Conservation (phyloP, 2,329 filamentous ascomycete genomes). For the Aureobasidium leucospermi region DNA sequence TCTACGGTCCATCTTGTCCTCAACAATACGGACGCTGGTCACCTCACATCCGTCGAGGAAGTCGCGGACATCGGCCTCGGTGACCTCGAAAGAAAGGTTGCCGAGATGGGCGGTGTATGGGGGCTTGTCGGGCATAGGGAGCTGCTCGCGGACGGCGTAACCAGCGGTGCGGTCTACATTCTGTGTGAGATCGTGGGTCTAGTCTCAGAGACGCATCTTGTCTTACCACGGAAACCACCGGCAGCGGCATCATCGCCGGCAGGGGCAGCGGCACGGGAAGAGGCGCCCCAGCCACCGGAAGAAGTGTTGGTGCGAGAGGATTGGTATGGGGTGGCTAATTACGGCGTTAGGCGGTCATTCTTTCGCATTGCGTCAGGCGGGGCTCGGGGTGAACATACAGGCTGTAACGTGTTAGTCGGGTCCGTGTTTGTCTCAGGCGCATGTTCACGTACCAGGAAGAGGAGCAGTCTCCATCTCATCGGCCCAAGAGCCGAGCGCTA, state of each 20-base stretch:
- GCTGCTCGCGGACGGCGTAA: constrained; percentile 56
- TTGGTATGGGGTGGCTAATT: neutral
- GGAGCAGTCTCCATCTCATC: constrained; percentile 77
- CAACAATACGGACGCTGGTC: constrained; percentile 88
- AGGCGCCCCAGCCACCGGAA: constrained; percentile 2
- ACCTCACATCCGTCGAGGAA: constrained; percentile 83
- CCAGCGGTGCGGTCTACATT: constrained; percentile 25
- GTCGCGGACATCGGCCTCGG: constrained; percentile 70
- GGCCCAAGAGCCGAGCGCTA: constrained; percentile 86
- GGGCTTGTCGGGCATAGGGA: constrained; percentile 83
- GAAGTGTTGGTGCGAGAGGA: constrained; percentile 5
- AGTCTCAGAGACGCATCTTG: neutral
- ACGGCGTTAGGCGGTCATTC: neutral
- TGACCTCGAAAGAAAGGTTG: constrained; percentile 93
- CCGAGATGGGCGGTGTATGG: constrained; percentile 94
- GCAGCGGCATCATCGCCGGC: constrained; percentile 3
- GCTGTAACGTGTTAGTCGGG: constrained; percentile 2
- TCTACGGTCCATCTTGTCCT: constrained; percentile 87
- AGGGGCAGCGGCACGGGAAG: constrained; percentile 7
- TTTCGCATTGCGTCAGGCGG: neutral
- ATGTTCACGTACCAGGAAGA: constrained; percentile 20
- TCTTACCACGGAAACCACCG: constrained; percentile 12
- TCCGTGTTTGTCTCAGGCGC: neutral
- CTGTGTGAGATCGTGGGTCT: neutral
- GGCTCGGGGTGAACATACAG: neutral